Conservation (phyloP, 2,329 filamentous ascomycete species). For the Tolypocladium paradoxum region DNA sequence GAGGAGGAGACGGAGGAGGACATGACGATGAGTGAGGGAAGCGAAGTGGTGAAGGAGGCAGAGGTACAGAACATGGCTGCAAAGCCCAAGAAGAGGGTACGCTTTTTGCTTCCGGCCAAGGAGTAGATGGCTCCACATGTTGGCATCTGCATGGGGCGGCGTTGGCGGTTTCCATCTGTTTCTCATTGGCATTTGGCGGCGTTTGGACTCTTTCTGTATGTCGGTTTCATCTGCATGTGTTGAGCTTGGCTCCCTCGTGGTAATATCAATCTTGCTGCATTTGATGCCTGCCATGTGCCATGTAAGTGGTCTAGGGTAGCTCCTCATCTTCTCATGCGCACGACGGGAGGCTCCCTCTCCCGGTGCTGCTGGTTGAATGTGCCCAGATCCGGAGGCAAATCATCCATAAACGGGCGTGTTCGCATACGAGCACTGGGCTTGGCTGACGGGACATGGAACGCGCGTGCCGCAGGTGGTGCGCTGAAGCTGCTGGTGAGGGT, state of each 20-base stretch:
- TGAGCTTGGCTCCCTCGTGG: not conserved
- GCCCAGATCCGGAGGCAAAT: not conserved
- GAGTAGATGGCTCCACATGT: slow-evolving; percentile 14
- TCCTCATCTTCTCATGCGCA: not conserved
- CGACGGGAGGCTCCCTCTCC: not conserved
- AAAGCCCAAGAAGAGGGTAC: slow-evolving; percentile 45
- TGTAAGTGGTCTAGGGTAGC: not conserved
- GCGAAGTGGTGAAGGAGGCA: slow-evolving; percentile 14
- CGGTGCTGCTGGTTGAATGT: not conserved
- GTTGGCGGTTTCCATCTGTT: slow-evolving; percentile 7
- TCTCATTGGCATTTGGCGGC: slow-evolving; percentile 3
- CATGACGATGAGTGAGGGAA: slow-evolving; percentile 31
- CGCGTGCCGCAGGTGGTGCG: not conserved
- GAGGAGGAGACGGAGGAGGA: slow-evolving; percentile 49
- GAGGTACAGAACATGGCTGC: slow-evolving; percentile 22
- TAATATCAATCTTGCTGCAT: not conserved
- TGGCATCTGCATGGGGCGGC: slow-evolving; percentile 12
- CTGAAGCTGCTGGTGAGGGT: not conserved
- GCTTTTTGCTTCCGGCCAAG: slow-evolving; percentile 39
- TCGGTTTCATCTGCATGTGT: not conserved
- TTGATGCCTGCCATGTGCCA: not conserved
- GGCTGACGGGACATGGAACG: too few species aligned
- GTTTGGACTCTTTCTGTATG: not conserved
- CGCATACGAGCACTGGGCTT: not conserved
- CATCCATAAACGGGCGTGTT: not conserved